phyloP scores from a whole-genome alignment of 805 yeast genomes.

The Candida suzukii region DNA sequence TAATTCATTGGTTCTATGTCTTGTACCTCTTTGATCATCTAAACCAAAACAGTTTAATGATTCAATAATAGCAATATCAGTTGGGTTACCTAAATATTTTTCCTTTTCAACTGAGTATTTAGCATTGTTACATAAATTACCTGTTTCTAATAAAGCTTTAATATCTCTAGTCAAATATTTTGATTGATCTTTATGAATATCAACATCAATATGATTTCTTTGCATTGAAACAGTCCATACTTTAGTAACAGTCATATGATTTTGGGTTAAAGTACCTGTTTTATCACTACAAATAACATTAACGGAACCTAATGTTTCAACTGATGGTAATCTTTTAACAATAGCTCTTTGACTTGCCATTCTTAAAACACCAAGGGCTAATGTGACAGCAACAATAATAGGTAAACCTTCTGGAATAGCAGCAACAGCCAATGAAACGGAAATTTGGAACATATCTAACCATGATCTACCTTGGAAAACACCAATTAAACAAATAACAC shows the following conservation, averaged over 20 bases:
- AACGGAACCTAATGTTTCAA: conserved; percentile 90
- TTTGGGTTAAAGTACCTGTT: conserved; percentile 85
- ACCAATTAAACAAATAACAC: conserved; percentile 86
- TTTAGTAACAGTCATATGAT: conserved; percentile 84
- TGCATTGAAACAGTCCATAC: conserved; percentile 68
- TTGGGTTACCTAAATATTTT: conserved; percentile 83
- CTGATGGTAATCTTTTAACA: conserved; percentile 89
- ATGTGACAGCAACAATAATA: conserved; percentile 93
- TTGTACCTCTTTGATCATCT: conserved; percentile 59
- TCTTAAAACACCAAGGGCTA: conserved; percentile 91
- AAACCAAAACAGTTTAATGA: conserved; percentile 62
- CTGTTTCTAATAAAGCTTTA: conserved; percentile 49
- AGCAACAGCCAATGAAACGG: conserved; percentile 96
- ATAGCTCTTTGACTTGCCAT: conserved; percentile 95
- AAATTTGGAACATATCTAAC: conserved; percentile 97
- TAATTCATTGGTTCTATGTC: conserved; percentile 58
- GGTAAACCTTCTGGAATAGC: conserved; percentile 99
- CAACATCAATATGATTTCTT: conserved; percentile 32
- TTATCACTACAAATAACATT: conserved; percentile 91
- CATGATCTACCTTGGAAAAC: conserved; percentile 87
- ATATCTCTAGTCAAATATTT: conserved; percentile 49
- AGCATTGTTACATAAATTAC: conserved; percentile 72
- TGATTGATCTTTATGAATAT: conserved; percentile 34
- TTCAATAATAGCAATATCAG: conserved; percentile 87
- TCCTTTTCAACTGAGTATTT: conserved; percentile 61